Conservation (phyloP, 306 rosid genomes). For the Aeschynomene evenia region DNA sequence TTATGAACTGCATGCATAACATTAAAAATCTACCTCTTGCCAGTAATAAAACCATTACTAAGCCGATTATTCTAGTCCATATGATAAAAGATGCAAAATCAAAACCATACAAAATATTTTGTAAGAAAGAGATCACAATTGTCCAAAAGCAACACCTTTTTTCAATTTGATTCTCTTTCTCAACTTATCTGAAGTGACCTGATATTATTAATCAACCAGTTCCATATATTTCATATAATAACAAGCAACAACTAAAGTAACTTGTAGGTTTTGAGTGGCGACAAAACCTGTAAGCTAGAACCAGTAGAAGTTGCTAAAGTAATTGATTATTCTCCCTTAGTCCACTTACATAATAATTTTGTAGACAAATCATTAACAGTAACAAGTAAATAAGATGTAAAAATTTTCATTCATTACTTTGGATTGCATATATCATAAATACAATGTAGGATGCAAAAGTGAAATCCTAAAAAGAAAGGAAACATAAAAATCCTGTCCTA, state of each 20-base stretch:
- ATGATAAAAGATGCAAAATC: slow-evolving; percentile 11
- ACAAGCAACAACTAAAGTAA: background rate
- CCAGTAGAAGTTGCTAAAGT: slow-evolving; percentile 76
- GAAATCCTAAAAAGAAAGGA: too few species aligned
- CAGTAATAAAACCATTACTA: slow-evolving; percentile 6
- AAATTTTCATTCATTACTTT: background rate
- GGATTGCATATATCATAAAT: background rate
- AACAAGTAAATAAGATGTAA: background rate
- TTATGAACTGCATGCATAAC: background rate
- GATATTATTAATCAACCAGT: slow-evolving; percentile 21
- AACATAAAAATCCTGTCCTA: too few species aligned
- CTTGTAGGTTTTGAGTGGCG: slow-evolving; percentile 1
- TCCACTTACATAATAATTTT: slow-evolving; percentile 64
- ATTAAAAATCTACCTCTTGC: background rate
- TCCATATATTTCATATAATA: background rate
- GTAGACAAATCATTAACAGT: slow-evolving; percentile 10
- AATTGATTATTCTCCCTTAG: slow-evolving; percentile 88
- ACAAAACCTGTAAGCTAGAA: slow-evolving; percentile 71
- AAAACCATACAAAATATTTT: background rate
- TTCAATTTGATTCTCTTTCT: background rate
- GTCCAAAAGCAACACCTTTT: background rate
- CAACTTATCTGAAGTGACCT: slow-evolving; percentile 3
- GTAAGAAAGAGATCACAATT: background rate
- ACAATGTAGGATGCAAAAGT: too few species aligned
- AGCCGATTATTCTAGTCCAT: background rate